phyloP scores from a whole-genome alignment of 2,329 filamentous ascomycete genomes.

The Diplodia seriata region DNA sequence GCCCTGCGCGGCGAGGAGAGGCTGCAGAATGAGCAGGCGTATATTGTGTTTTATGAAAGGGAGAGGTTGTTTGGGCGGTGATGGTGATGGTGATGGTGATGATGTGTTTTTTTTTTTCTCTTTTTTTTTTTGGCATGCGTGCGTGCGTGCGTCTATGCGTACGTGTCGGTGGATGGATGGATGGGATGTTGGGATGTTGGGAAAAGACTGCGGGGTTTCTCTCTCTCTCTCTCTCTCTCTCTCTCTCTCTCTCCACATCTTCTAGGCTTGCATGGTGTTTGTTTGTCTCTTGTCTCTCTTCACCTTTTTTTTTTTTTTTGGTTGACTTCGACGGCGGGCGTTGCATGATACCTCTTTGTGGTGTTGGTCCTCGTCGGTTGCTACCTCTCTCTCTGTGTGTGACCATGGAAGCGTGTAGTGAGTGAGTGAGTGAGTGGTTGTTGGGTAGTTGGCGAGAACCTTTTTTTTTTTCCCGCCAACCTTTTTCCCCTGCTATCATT shows the following conservation, averaged over 20 bases:
- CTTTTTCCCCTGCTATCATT: not conserved
- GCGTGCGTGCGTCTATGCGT: too few relatives aligned
- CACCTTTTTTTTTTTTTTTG: not conserved
- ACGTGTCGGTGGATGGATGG: not conserved
- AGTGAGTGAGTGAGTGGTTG: not conserved
- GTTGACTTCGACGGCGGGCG: constrained; percentile 1
- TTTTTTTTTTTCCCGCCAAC: not conserved
- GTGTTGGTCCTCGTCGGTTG: constrained; percentile 16
- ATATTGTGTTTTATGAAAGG: constrained; percentile 68
- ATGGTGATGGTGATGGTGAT: not conserved
- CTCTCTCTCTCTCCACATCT: not conserved
- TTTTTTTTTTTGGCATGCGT: too few relatives aligned
- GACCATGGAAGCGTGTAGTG: not conserved
- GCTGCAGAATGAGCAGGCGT: constrained; percentile 68
- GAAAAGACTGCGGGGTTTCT: not conserved
- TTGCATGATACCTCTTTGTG: constrained; percentile 29
- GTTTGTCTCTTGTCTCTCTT: not conserved
- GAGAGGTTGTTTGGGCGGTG: constrained; percentile 19
- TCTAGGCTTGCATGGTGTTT: not conserved
- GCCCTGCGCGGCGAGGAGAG: constrained; percentile 56
- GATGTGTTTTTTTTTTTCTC: not conserved
- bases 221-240: not conserved
- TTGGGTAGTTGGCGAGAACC: not conserved
- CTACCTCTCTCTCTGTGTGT: not conserved
- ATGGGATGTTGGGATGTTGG: too few relatives aligned